phyloP scores from a whole-genome alignment of 345 rosid genomes.

The Pugionium cornutum region DNA sequence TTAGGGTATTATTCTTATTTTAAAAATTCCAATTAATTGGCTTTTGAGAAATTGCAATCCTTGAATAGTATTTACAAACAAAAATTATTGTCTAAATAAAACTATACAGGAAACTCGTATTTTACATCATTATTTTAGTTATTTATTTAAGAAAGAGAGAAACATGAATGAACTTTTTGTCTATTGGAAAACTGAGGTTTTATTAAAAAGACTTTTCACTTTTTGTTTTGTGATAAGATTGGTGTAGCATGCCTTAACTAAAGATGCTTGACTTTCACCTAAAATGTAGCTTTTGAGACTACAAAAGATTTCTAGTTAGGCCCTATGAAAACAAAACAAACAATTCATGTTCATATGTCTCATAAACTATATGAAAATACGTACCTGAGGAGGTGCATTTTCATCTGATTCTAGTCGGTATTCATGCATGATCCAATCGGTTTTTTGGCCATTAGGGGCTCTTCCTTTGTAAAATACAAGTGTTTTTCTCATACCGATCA shows the following conservation, averaged over 20 bases:
- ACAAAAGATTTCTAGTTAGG: constrained; percentile 12
- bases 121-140: too few relatives aligned
- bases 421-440: constrained; percentile 99
- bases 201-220: constrained; percentile 27
- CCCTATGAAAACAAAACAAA: constrained; percentile 28
- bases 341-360: not conserved
- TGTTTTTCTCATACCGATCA: constrained; percentile 98
- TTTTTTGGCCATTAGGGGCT: constrained; percentile 98
- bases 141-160: too few relatives aligned
- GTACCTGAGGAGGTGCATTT: constrained; percentile 95
- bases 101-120: too few relatives aligned
- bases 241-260: constrained; percentile 31
- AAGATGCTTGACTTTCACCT: constrained; percentile 36
- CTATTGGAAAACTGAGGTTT: constrained; percentile 25
- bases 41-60: too few relatives aligned
- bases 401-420: constrained; percentile 91
- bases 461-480: constrained; percentile 97
- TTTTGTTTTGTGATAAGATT: constrained; percentile 26
- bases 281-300: constrained; percentile 35
- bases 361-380: constrained; percentile 1
- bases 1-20: too few relatives aligned
- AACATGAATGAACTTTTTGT: too few relatives aligned
- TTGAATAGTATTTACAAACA: too few relatives aligned
- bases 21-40: too few relatives aligned
- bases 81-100: too few relatives aligned